Base-by-base conservation (phyloP, 1,284 basidiomycete genomes). In the Amylostereum areolatum region DNA sequence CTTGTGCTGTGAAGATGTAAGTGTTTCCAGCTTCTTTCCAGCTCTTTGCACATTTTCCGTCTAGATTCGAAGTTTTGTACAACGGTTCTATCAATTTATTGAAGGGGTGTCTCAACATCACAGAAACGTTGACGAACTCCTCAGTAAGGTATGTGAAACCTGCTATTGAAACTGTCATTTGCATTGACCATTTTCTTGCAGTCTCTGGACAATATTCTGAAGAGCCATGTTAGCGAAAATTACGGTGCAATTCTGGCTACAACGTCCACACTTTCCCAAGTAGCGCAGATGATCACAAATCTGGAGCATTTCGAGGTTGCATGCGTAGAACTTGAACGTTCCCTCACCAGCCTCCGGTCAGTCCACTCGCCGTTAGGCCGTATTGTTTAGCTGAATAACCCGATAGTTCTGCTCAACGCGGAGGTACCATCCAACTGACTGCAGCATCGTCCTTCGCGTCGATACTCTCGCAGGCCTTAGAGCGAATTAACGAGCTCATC, bases 51-150 rank as follows among this genome's bases (percentile, higher is more conserved):
- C 41, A 12, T 24, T 9, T 27, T 11, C 7, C 12, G 3, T 11
- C 40, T 60, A 91, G 83, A 93, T 99, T 52, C 85, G 94, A 34
- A 81, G 79, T 45, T 97, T 97, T 61, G 91, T 97, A 29, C 90
- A 96, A 59, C 92, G 94, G 60, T 99, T 98, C 72, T 97, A 98
- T 66, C 85, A 92, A 35, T 99, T 98, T 64, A 85, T 94, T 0
- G 96, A 98, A 57, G 96, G 95, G 2, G 90, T 97, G 7, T 84
- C 87, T 1, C 90, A 96, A 63, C 88, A 94, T 54, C 89, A 93
- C 62, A 78, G 90, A 36, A 92, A 96, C 62, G 91, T 97, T 28
- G 96, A 98, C 62, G 92, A 94, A 53, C 77, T 97, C 9, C 67
- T 99, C 45, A 88, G 87, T 67, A 93, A 88, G 75, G 93, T 93